Percentiles rank a stretch among this genome's conserved stretches.
These are phyloP conservation scores for Saussurea involucrata DNA, from an alignment of 129 eudicot genomes.

Conservation along the genomic window DNA sequence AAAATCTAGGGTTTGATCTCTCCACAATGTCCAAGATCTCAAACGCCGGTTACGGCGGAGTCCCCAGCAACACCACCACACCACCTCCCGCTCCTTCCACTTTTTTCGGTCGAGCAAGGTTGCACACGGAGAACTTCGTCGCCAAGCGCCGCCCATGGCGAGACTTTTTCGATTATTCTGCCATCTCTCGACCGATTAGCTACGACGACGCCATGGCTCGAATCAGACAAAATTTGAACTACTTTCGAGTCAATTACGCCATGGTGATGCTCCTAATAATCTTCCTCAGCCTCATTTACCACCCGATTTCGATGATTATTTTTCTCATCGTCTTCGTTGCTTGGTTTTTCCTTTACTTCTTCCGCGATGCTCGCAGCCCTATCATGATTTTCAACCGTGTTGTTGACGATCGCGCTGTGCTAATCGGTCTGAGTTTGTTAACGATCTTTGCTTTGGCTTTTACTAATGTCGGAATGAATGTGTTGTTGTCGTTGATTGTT, in stretches of 20 bases:
- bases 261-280: conserved; percentile 40
- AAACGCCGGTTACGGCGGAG: conserved; percentile 22
- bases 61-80: conserved; percentile 20
- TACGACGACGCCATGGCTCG: conserved; percentile 52
- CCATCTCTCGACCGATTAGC: conserved; percentile 39
- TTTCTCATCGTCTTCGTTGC: conserved; percentile 41
- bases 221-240: conserved; percentile 46
- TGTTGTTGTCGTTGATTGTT: conserved; percentile 49
- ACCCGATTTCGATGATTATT: conserved; percentile 66
- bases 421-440: conserved; percentile 48
- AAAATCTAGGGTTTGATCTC: conserved; percentile 29
- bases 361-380: conserved; percentile 34
- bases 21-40: conserved; percentile 36
- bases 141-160: conserved; percentile 76
- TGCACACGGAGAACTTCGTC: conserved; percentile 25
- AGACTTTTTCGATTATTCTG: conserved; percentile 35
- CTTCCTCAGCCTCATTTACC: conserved; percentile 63
- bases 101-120: conserved; percentile 14
- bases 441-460: conserved; percentile 58
- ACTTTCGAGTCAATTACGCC: conserved; percentile 65
- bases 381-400: conserved; percentile 36
- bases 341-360: conserved; percentile 59
- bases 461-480: conserved; percentile 71
- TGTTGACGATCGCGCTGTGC: conserved; percentile 59
- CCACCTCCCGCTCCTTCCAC: conserved; percentile 14